Evolutionary conservation across 1,284 basidiomycete genomes (phyloP).

Genomic region (Cutaneotrichosporon sp.): DNA sequence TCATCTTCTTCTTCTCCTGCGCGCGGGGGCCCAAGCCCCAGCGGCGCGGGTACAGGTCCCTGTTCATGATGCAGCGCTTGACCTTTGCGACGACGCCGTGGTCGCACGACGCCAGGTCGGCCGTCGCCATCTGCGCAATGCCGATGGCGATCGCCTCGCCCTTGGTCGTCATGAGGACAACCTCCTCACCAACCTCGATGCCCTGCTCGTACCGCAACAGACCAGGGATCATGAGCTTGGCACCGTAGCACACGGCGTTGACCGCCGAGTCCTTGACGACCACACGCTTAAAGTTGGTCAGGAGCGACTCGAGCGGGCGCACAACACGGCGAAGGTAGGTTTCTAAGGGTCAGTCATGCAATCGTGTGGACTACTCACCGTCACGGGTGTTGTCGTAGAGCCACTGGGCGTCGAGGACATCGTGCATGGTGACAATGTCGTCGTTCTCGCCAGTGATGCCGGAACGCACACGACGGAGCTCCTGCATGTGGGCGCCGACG

Average conservation of each 20-base stretch:
- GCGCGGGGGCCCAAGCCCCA: slow-evolving; percentile 98
- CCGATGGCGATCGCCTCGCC: slow-evolving; percentile 98
- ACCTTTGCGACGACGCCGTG: slow-evolving; percentile 99
- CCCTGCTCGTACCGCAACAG: slow-evolving; percentile 94
- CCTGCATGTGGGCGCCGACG: slow-evolving; percentile 99
- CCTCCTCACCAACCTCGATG: slow-evolving; percentile 92
- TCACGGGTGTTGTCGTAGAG: slow-evolving; percentile 98
- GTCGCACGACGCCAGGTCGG: slow-evolving; percentile 95
- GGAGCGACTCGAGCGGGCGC: slow-evolving; percentile 86
- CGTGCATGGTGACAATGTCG: slow-evolving; percentile 99
- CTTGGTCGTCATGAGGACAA: slow-evolving; percentile 99
- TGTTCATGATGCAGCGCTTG: slow-evolving; percentile 99
- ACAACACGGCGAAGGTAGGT: slow-evolving; percentile 94
- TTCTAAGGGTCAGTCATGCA: slow-evolving; percentile 52
- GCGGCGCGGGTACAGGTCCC: slow-evolving; percentile 93
- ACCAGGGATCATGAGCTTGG: slow-evolving; percentile 99
- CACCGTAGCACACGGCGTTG: slow-evolving; percentile 98
- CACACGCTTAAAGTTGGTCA: slow-evolving; percentile 96
- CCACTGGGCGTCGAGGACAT: slow-evolving; percentile 99
- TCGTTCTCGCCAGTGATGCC: slow-evolving; percentile 97
- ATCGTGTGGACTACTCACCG: slow-evolving; percentile 54
- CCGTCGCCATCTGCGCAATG: slow-evolving; percentile 97
- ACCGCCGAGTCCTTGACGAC: slow-evolving; percentile 99
- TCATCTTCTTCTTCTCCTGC: slow-evolving; percentile 95
- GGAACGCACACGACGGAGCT: slow-evolving; percentile 87